A percentile compares a stretch with the other conserved stretches of the same genome.
phyloP scores from a whole-genome alignment of 169 alveolate species.

The Plasmodium yoelii region DNA sequence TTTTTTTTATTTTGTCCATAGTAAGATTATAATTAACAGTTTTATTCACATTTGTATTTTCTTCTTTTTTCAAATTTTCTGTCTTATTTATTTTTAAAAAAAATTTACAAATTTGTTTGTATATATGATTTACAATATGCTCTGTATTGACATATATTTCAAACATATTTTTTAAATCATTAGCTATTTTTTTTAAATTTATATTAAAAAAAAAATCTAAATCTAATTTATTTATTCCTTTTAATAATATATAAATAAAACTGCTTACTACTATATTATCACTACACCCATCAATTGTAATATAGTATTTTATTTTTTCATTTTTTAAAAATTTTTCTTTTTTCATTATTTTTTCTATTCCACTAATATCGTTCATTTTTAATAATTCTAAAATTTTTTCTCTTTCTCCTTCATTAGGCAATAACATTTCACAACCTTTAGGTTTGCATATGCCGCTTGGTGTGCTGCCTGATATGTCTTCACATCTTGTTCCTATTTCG shows the following conservation, averaged over 20 bases:
- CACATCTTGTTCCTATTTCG: background rate
- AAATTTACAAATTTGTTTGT: background rate
- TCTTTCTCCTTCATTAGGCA: no score
- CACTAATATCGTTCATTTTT: no score
- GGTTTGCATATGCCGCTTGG: no score
- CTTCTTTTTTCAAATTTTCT: background rate
- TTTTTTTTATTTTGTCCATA: background rate
- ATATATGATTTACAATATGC: constrained; percentile 15
- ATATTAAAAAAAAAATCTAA: constrained; percentile 12
- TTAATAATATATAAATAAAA: constrained; percentile 24
- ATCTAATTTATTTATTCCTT: constrained; percentile 10
- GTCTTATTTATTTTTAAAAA: background rate
- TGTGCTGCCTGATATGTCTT: no score
- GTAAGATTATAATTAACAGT: background rate
- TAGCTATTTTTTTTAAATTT: constrained; percentile 9
- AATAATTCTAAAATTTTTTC: no score
- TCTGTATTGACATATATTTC: constrained; percentile 32
- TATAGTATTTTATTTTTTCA: constrained; percentile 14
- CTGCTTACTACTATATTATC: constrained; percentile 32
- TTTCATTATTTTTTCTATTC: background rate
- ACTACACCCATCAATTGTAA: constrained; percentile 58
- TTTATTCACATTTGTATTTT: no score
- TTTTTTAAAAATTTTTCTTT: background rate
- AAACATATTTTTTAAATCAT: constrained; percentile 4
- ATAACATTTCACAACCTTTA: no score